Evolutionary conservation across 768 basidiomycete genomes (phyloP).

Genomic region (Leucocoprinus sp.): DNA sequence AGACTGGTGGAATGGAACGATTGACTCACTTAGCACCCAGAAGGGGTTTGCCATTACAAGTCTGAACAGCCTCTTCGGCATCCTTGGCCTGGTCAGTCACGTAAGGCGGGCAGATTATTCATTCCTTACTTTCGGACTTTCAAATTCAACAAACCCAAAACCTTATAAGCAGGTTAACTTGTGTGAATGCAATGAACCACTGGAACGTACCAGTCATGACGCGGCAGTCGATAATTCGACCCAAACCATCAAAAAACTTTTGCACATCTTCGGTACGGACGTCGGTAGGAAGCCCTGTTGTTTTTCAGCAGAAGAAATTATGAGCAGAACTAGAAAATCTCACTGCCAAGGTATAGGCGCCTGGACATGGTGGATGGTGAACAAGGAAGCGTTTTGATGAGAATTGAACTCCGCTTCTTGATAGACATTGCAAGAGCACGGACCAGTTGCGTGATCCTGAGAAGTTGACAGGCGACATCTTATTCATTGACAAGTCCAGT

Average conservation of each 20-base stretch:
- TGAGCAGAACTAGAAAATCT: slow-evolving; percentile 16
- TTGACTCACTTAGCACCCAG: slow-evolving; percentile 71
- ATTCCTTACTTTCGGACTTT: slow-evolving; percentile 60
- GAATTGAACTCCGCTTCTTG: slow-evolving; percentile 16
- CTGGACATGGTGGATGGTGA: slow-evolving; percentile 58
- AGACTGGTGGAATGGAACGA: not conserved
- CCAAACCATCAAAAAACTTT: slow-evolving; percentile 87
- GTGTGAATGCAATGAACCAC: not conserved
- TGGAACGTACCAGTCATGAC: slow-evolving; percentile 79
- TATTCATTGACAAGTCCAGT: not conserved
- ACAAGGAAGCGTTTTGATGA: slow-evolving; percentile 31
- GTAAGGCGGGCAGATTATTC: not conserved
- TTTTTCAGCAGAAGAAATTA: not conserved
- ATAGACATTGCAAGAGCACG: slow-evolving; percentile 28
- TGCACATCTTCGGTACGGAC: slow-evolving; percentile 76
- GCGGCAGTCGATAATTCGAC: slow-evolving; percentile 81
- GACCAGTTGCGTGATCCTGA: slow-evolving; percentile 24
- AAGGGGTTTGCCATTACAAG: slow-evolving; percentile 84
- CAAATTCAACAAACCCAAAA: slow-evolving; percentile 97
- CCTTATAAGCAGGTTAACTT: slow-evolving; percentile 34
- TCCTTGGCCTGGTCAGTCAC: slow-evolving; percentile 44
- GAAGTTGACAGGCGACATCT: too few relatives aligned
- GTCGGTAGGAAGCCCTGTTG: slow-evolving; percentile 71
- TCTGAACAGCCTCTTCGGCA: slow-evolving; percentile 85
- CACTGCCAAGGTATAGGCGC: slow-evolving; percentile 83